A percentile compares a stretch with the other conserved stretches of the same genome.
Conservation (phyloP, 2,329 filamentous ascomycete genomes). For the Fusarium neocosmosporiellum region DNA sequence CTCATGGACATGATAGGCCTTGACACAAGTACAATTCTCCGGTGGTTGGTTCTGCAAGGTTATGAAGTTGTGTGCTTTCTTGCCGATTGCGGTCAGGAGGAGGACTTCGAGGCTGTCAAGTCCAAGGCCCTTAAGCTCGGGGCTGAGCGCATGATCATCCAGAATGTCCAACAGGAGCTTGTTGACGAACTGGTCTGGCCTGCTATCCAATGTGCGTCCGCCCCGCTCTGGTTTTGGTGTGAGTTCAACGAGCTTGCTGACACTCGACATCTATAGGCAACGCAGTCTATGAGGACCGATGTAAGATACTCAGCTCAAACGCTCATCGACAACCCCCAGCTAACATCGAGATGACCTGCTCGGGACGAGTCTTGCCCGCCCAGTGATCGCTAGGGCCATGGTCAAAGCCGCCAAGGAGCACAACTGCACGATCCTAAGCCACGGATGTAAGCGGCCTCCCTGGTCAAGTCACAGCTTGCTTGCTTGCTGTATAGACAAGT, state of each 20-base stretch:
- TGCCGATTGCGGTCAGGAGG: slow-evolving; percentile 75
- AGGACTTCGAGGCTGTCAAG: slow-evolving; percentile 77
- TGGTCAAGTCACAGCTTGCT: slow-evolving; percentile 3
- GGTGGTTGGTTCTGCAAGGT: slow-evolving; percentile 50
- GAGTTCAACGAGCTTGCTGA: neutral
- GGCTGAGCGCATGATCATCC: slow-evolving; percentile 58
- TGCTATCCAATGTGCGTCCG: slow-evolving; percentile 69
- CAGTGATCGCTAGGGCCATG: slow-evolving; percentile 70
- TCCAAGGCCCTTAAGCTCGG: slow-evolving; percentile 66
- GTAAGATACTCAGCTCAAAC: neutral
- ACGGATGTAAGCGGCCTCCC: slow-evolving; percentile 61
- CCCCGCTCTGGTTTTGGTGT: neutral
- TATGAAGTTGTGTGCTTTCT: slow-evolving; percentile 52
- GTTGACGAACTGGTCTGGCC: slow-evolving; percentile 81
- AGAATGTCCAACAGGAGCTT: slow-evolving; percentile 76
- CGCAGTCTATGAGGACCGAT: slow-evolving; percentile 50
- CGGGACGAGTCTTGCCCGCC: slow-evolving; percentile 70
- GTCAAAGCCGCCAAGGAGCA: slow-evolving; percentile 49
- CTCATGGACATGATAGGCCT: too few species aligned
- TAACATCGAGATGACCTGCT: slow-evolving; percentile 37
- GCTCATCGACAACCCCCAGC: neutral
- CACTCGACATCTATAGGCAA: slow-evolving; percentile 2
- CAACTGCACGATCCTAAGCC: slow-evolving; percentile 55
- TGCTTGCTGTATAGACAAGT: slow-evolving; percentile 3
- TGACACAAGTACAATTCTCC: slow-evolving; percentile 38